Conservation (phyloP, 2,329 filamentous ascomycete species). For the Colletotrichum sp. region DNA sequence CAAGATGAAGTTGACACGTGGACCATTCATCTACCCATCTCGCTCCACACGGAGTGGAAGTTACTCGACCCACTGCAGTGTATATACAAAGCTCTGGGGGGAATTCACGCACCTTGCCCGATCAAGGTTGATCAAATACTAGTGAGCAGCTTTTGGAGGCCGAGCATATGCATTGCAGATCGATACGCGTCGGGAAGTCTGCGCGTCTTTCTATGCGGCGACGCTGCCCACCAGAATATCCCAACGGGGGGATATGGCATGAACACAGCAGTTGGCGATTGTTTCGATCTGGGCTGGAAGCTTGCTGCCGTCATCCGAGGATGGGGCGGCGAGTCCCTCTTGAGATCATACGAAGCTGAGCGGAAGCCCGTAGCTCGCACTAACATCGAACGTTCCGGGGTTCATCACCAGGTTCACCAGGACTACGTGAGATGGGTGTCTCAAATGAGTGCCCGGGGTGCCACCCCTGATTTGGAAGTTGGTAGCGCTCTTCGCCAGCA, state of each 20-base stretch:
- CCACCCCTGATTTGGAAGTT: not conserved
- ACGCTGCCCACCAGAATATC: constrained; percentile 37
- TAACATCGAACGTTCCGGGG: constrained; percentile 22
- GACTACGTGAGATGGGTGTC: not conserved
- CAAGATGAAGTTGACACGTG: not conserved
- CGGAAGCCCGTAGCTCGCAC: constrained; percentile 21
- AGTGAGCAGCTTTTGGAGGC: constrained; percentile 23
- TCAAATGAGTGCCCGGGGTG: not conserved
- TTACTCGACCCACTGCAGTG: not conserved
- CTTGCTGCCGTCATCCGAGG: constrained; percentile 29
- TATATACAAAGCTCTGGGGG: not conserved
- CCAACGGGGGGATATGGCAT: constrained; percentile 39
- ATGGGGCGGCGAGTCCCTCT: constrained; percentile 12
- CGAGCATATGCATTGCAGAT: constrained; percentile 25
- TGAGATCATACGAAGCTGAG: constrained; percentile 30
- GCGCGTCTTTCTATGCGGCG: constrained; percentile 37
- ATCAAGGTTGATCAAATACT: constrained; percentile 28
- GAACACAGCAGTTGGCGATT: constrained; percentile 38
- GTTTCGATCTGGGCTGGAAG: constrained; percentile 37
- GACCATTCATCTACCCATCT: not conserved
- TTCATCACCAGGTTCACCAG: not conserved
- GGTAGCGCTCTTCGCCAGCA: not conserved
- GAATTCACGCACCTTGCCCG: not conserved
- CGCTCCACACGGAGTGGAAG: not conserved
- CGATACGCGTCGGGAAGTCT: constrained; percentile 33